phyloP scores from a whole-genome alignment of 495 filamentous ascomycete genomes.

The Xanthoparmelia taractica region DNA sequence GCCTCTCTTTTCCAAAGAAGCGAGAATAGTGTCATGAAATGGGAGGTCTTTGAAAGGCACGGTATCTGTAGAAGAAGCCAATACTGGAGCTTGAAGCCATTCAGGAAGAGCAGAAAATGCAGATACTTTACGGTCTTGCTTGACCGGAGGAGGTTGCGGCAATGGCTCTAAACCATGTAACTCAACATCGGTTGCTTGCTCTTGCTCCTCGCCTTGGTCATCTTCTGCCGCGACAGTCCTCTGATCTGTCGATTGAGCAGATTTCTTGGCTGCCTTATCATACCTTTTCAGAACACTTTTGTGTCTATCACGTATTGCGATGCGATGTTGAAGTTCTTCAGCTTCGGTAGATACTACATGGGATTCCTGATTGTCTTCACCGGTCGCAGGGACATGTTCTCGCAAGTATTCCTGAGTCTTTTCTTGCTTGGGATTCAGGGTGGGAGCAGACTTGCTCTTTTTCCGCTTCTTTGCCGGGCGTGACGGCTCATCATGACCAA shows the following conservation, averaged over 20 bases:
- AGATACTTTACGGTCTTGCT: conserved; percentile 42
- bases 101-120: conserved; percentile 42
- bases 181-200: neutral
- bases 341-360: neutral
- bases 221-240: neutral
- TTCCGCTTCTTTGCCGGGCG: conserved; percentile 22
- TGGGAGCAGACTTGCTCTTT: neutral
- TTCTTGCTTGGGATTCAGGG: neutral
- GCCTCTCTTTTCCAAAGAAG: conserved; percentile 55
- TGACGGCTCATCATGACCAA: neutral
- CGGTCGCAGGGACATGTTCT: neutral
- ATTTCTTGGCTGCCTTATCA: conserved; percentile 34
- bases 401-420: neutral
- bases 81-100: conserved; percentile 71
- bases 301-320: conserved; percentile 7
- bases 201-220: neutral
- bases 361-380: neutral
- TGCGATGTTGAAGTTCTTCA: conserved; percentile 31
- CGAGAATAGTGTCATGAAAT: conserved; percentile 47
- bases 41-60: conserved; percentile 56
- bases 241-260: conserved; percentile 2
- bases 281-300: conserved; percentile 41
- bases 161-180: conserved; percentile 65
- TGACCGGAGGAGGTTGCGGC: conserved; percentile 62
- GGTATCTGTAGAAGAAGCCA: conserved; percentile 49